Conservation (phyloP, 192 early-diverging fungal species). For the Helicostylum pulchrum region DNA sequence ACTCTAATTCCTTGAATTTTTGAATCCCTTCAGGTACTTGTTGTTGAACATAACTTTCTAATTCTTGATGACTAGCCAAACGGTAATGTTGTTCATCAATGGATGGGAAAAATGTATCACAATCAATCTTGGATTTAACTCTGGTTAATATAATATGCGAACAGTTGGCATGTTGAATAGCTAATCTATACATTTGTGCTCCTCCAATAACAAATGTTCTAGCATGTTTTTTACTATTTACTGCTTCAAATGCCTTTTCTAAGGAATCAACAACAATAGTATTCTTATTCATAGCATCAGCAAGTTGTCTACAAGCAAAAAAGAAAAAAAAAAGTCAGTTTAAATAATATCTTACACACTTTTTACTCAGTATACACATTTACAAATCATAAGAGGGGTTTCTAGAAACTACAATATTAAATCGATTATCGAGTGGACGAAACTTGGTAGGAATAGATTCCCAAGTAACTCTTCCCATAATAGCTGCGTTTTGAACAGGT, state of each 20-base stretch:
- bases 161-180: conserved; percentile 55
- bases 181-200: conserved; percentile 66
- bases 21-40: conserved; percentile 42
- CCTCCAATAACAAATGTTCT: conserved; percentile 86
- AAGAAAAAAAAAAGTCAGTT: conserved; percentile 5
- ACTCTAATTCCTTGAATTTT: conserved; percentile 53
- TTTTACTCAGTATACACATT: background rate
- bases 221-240: conserved; percentile 37
- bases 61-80: conserved; percentile 44
- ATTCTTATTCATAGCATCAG: conserved; percentile 4
- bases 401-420: conserved; percentile 85
- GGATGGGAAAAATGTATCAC: conserved; percentile 79
- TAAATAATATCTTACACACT: background rate
- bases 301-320: conserved; percentile 23
- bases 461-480: conserved; percentile 95
- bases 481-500: conserved; percentile 67
- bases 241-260: conserved; percentile 49
- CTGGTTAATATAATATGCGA: conserved; percentile 67
- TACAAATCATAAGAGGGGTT: conserved; percentile 47
- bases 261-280: conserved; percentile 46
- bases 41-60: conserved; percentile 43
- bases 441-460: conserved; percentile 83
- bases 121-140: conserved; percentile 59
- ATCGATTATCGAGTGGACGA: conserved; percentile 70
- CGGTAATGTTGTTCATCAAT: conserved; percentile 41